Evolutionary conservation across 306 rosid genomes (phyloP).

Genomic region (Cucurbita moschata): DNA sequence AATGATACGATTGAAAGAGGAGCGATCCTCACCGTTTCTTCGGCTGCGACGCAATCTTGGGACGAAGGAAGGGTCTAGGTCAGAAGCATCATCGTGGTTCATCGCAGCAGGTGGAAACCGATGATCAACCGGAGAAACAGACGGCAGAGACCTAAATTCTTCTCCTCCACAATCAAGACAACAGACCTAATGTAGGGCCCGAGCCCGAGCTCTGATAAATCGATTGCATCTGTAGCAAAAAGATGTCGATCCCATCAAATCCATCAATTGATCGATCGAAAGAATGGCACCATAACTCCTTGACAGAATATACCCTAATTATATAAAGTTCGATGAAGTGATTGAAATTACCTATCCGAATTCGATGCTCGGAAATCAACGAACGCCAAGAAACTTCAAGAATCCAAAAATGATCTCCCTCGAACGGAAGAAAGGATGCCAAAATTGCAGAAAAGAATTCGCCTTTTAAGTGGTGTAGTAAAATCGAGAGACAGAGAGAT

Average conservation of each 20-base stretch:
- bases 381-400: background rate
- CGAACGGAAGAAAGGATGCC: background rate
- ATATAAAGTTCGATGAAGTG: background rate
- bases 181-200: conserved; percentile 17
- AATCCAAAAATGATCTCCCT: background rate
- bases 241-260: conserved; percentile 28
- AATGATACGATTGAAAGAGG: conserved; percentile 48
- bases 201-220: conserved; percentile 24
- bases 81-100: conserved; percentile 19
- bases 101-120: conserved; percentile 34
- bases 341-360: background rate
- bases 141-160: conserved; percentile 35
- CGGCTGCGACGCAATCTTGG: conserved; percentile 31
- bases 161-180: conserved; percentile 52
- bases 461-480: background rate
- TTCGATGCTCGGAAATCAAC: background rate
- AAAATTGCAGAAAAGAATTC: background rate
- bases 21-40: conserved; percentile 34
- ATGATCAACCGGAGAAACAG: conserved; percentile 19
- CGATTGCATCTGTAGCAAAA: conserved; percentile 54
- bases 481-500: background rate
- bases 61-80: conserved; percentile 14
- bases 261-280: conserved; percentile 19
- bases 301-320: background rate
- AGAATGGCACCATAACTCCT: background rate